These are phyloP conservation scores for Cutaneotrichosporon curvatum DNA, from an alignment of 1,284 basidiomycete species.

Conservation along the genomic window DNA sequence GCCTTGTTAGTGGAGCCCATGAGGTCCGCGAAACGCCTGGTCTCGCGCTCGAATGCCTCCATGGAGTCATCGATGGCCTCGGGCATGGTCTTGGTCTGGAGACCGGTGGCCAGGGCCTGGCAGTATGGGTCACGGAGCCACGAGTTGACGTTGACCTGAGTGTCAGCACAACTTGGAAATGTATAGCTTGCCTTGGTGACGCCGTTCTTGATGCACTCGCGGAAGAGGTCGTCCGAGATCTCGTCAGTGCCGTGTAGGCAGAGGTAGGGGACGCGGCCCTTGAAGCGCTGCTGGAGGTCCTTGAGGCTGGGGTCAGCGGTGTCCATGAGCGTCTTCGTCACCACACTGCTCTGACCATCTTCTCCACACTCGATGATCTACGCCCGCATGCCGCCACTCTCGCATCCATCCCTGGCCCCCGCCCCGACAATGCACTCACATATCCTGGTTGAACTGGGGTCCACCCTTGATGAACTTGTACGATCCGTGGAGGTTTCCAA, in stretches of 20 bases:
- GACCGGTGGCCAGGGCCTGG: slow-evolving; percentile 27
- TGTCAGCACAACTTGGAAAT: too few species aligned
- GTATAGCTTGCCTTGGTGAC: slow-evolving; percentile 35
- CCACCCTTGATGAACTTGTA: slow-evolving; percentile 39
- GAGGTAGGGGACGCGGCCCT: slow-evolving; percentile 24
- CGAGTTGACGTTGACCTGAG: slow-evolving; percentile 44
- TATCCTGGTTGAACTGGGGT: slow-evolving; percentile 36
- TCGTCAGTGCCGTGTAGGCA: slow-evolving; percentile 46
- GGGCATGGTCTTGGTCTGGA: slow-evolving; percentile 38
- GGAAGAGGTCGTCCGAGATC: slow-evolving; percentile 41
- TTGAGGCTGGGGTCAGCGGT: slow-evolving; percentile 16
- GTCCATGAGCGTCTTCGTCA: background rate
- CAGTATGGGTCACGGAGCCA: slow-evolving; percentile 45
- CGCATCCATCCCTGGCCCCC: too few species aligned
- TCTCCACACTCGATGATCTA: too few species aligned
- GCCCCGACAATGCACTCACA: slow-evolving; percentile 33
- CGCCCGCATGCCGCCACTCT: too few species aligned
- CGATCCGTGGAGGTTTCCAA: slow-evolving; percentile 48
- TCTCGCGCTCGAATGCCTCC: slow-evolving; percentile 35
- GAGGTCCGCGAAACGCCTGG: slow-evolving; percentile 38
- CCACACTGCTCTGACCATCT: too few species aligned
- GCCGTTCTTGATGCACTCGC: slow-evolving; percentile 39
- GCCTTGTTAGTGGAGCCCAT: slow-evolving; percentile 42
- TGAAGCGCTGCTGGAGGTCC: slow-evolving; percentile 28
- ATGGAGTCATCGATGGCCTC: slow-evolving; percentile 42